These are phyloP conservation scores for Graphilbum fragrans DNA, from an alignment of 2,329 filamentous ascomycete species.

Conservation along the genomic window DNA sequence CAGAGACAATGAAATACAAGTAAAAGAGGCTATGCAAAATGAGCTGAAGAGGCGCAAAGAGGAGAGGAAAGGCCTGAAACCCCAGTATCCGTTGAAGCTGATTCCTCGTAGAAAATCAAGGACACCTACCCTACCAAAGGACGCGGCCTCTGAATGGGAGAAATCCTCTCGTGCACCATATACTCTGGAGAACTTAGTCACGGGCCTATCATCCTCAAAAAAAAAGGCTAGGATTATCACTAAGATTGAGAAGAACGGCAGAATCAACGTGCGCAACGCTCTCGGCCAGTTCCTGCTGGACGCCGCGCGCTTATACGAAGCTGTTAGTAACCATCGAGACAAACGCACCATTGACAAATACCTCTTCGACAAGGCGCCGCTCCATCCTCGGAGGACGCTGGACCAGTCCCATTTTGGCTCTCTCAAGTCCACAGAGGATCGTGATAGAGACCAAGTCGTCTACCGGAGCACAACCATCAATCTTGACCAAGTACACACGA, in stretches of 20 bases:
- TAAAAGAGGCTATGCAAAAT: constrained; percentile 2
- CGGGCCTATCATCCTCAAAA: no score
- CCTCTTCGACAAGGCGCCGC: constrained; percentile 19
- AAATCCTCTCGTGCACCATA: no score
- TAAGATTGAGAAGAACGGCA: background rate
- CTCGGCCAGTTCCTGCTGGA: constrained; percentile 17
- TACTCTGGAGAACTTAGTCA: no score
- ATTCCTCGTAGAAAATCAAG: no score
- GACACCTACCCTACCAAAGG: no score
- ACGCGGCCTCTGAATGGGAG: no score
- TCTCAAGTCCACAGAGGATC: constrained; percentile 22
- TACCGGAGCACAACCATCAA: constrained; percentile 21
- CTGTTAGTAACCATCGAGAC: constrained; percentile 22
- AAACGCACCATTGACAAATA: constrained; percentile 20
- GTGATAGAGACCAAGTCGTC: constrained; percentile 30
- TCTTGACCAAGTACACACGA: background rate
- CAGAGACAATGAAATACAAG: background rate
- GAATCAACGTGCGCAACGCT: background rate
- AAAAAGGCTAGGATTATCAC: no score
- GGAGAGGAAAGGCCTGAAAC: background rate
- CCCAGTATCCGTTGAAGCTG: no score
- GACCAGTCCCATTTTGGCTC: constrained; percentile 33
- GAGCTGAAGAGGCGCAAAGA: constrained; percentile 1
- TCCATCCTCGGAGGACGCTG: constrained; percentile 31
- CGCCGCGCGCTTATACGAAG: constrained; percentile 22